These are phyloP conservation scores for Mycotypha africana DNA, from an alignment of 371 early-diverging fungal species.

Conservation along the genomic window DNA sequence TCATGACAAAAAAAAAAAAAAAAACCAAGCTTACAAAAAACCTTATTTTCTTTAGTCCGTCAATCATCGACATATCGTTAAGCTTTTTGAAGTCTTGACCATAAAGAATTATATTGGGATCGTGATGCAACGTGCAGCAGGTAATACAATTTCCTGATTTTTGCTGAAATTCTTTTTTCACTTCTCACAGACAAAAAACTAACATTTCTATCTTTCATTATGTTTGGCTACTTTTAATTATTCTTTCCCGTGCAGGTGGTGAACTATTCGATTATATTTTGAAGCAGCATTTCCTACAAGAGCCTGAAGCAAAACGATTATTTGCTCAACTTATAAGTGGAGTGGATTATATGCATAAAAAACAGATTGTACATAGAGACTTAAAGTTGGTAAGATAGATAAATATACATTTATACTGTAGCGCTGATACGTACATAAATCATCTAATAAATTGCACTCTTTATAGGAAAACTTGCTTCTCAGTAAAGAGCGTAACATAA, in stretches of 20 bases:
- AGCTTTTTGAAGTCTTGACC: conserved; percentile 63
- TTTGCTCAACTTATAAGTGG: conserved; percentile 71
- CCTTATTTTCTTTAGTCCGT: conserved; percentile 8
- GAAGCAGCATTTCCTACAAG: conserved; percentile 47
- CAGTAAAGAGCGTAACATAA: conserved; percentile 79
- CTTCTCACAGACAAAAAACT: not conserved
- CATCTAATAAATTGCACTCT: not conserved
- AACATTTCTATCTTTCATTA: not conserved
- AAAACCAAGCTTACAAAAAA: no score
- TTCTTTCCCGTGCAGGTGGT: no score
- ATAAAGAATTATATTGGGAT: conserved; percentile 61
- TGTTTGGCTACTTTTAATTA: no score
- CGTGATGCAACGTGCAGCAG: conserved; percentile 61
- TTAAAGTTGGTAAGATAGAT: conserved; percentile 49
- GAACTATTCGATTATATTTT: conserved; percentile 69
- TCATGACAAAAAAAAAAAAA: no score
- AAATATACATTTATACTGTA: not conserved
- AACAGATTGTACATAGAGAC: conserved; percentile 61
- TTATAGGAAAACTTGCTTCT: conserved; percentile 80
- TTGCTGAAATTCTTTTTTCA: no score
- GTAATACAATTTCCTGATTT: no score
- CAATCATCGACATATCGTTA: conserved; percentile 60
- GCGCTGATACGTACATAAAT: no score
- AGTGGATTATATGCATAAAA: conserved; percentile 44
- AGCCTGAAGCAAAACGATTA: conserved; percentile 53